Evolutionary conservation across 2,329 filamentous ascomycete genomes (phyloP), one percentile per base, ranked within the genome.

Genomic region (Colletotrichum sp.): DNA sequence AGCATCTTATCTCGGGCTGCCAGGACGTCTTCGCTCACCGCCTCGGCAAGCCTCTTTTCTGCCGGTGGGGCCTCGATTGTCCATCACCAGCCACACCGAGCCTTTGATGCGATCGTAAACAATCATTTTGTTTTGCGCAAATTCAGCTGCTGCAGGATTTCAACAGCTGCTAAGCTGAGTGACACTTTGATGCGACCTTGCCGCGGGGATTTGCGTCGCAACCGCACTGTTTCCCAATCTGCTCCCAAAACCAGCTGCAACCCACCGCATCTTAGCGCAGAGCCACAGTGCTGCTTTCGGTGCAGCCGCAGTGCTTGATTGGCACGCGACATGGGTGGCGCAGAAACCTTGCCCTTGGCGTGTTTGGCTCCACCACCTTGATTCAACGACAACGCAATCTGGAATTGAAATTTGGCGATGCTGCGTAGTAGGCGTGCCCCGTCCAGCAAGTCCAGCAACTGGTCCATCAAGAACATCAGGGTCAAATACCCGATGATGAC

Each of bases 401-500:
- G 15, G 8, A 15, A 15, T 5, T 0, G 12, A 15, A 18, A 3
- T 10, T 24, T 57, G 6, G 12, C 24, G 52, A 57, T 26, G 1
- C 15, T 4, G 24, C 21, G 24, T 16, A 6, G 24, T 8, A 3
- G 21, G 52, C 10, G 52, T 1, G 8, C 0, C 0, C 43, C 43
- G 43, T 48, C 43, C 2, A 6, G 18, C 10, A n/a, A 48, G 43
- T 48, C 43, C 2, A 6, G 18, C 10, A n/a, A 48, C 10, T 48
- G 9, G 10, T 18, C 18, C 1, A 0, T n/a, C 0, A 21, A 7
- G 10, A n/a, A 12, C 3, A 7, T 21, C 0, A 21, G 43, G n/a
- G 10, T 12, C 0, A 0, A 12, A 48, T 4, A 21, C 18, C 9
- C 9, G 5, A 48, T 3, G 0, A 21, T 48, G 1, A 10, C 5